phyloP scores from a whole-genome alignment of 495 filamentous ascomycete species.

The Tuber melanosporum region DNA sequence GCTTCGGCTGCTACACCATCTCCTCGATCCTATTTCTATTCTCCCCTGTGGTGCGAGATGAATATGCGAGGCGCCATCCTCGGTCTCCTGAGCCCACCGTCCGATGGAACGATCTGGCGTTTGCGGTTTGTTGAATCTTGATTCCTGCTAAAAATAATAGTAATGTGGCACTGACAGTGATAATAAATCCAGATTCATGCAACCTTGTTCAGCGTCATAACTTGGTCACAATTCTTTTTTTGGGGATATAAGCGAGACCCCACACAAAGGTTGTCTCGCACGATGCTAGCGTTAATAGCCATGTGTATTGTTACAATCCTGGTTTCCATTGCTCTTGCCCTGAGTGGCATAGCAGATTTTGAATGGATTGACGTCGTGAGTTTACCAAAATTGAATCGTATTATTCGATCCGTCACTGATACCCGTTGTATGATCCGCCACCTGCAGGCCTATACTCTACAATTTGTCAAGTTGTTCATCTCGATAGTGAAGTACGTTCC shows the following conservation, averaged over 20 bases:
- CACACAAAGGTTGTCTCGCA: slow-evolving; percentile 54
- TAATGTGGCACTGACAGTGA: neutral
- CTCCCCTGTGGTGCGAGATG: slow-evolving; percentile 64
- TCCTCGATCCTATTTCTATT: slow-evolving; percentile 69
- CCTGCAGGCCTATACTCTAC: slow-evolving; percentile 65
- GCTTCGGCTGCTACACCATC: slow-evolving; percentile 71
- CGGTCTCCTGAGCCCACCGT: slow-evolving; percentile 69
- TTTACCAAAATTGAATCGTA: slow-evolving; percentile 30
- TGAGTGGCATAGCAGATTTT: slow-evolving; percentile 48
- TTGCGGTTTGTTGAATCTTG: slow-evolving; percentile 50
- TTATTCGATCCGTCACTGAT: neutral
- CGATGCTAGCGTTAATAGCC: slow-evolving; percentile 60
- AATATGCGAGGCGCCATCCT: slow-evolving; percentile 80
- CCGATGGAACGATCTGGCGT: slow-evolving; percentile 80
- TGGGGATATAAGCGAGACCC: slow-evolving; percentile 41
- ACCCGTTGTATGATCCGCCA: neutral
- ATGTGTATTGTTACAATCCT: slow-evolving; percentile 58
- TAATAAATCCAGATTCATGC: slow-evolving; percentile 52
- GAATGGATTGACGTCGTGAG: slow-evolving; percentile 76
- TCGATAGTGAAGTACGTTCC: slow-evolving; percentile 89
- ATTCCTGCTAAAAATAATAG: neutral
- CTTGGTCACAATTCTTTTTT: slow-evolving; percentile 67
- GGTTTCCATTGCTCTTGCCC: slow-evolving; percentile 52
- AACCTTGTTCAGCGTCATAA: slow-evolving; percentile 58
- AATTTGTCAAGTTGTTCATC: slow-evolving; percentile 81